These are phyloP conservation scores for Vickermania spadyakhi DNA, from an alignment of 208 protist species.

Conservation along the genomic window DNA sequence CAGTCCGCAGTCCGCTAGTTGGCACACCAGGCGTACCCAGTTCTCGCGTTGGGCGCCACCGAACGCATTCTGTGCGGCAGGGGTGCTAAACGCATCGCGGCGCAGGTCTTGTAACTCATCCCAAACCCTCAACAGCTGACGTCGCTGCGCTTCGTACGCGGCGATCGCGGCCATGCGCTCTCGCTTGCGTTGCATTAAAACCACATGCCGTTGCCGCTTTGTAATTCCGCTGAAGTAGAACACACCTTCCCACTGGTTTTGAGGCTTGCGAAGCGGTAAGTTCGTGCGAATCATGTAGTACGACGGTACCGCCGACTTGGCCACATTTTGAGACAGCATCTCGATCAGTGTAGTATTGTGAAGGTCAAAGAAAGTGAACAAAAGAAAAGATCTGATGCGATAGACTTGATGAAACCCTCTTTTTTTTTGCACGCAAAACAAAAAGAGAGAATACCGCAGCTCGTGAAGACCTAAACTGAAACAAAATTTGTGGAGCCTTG, in stretches of 20 bases:
- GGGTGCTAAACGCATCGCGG: slow-evolving; percentile 1
- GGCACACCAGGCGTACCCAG: slow-evolving; percentile 19
- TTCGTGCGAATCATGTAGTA: slow-evolving; percentile 86
- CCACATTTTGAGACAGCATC: slow-evolving; percentile 83
- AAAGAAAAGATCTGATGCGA: background rate
- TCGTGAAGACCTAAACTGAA: background rate
- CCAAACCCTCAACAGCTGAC: slow-evolving; percentile 2
- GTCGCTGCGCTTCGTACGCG: slow-evolving; percentile 17
- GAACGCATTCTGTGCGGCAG: slow-evolving; percentile 3
- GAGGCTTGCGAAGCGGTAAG: slow-evolving; percentile 74
- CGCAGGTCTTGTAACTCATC: slow-evolving; percentile 2
- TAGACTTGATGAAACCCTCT: slow-evolving; percentile 1
- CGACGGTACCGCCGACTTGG: slow-evolving; percentile 80
- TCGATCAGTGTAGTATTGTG: too few species aligned
- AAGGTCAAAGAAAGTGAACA: slow-evolving; percentile 3
- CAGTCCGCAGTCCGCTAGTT: slow-evolving; percentile 48
- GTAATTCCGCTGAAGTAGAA: slow-evolving; percentile 83
- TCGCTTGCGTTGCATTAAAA: slow-evolving; percentile 70
- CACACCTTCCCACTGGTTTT: slow-evolving; percentile 83
- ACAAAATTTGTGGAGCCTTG: background rate
- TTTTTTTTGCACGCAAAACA: background rate
- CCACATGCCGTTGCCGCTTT: slow-evolving; percentile 60
- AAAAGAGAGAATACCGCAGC: background rate
- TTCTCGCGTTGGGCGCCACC: slow-evolving; percentile 4
- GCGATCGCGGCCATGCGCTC: slow-evolving; percentile 25